phyloP scores from a whole-genome alignment of 768 basidiomycete species.

The Suillus sp. region DNA sequence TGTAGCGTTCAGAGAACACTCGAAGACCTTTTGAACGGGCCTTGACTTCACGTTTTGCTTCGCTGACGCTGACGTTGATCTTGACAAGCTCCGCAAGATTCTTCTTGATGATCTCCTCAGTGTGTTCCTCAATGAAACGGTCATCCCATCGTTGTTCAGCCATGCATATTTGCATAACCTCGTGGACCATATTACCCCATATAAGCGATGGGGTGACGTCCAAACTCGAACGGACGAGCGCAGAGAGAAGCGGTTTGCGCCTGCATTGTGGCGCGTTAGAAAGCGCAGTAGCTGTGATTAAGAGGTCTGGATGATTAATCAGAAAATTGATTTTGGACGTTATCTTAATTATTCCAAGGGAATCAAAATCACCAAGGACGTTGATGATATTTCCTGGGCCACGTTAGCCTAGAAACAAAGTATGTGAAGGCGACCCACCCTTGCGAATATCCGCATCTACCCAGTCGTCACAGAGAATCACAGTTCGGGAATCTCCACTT shows the following conservation, averaged over 20 bases:
- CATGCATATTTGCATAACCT: constrained; percentile 85
- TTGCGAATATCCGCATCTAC: constrained; percentile 56
- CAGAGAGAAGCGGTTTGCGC: constrained; percentile 82
- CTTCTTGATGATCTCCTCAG: constrained; percentile 54
- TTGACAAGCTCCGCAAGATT: constrained; percentile 64
- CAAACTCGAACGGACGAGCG: constrained; percentile 57
- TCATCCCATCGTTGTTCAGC: constrained; percentile 62
- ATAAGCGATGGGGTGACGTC: constrained; percentile 69
- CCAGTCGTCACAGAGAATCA: constrained; percentile 83
- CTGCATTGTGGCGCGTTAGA: constrained; percentile 81
- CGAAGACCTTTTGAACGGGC: constrained; percentile 64
- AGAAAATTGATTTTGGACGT: constrained; percentile 67
- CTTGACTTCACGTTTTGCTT: constrained; percentile 66
- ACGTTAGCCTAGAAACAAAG: background rate
- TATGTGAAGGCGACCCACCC: constrained; percentile 44
- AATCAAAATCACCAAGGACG: constrained; percentile 54
- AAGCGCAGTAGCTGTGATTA: constrained; percentile 88
- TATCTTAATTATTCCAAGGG: constrained; percentile 53
- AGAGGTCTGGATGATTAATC: constrained; percentile 89
- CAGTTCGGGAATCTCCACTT: constrained; percentile 41
- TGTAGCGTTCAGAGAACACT: constrained; percentile 66
- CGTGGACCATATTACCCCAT: constrained; percentile 94
- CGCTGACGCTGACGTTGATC: constrained; percentile 56
- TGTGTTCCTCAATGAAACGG: constrained; percentile 57
- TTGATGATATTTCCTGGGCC: constrained; percentile 80